phyloP scores from a whole-genome alignment of 805 yeast species.

The Ogataea ganodermae region DNA sequence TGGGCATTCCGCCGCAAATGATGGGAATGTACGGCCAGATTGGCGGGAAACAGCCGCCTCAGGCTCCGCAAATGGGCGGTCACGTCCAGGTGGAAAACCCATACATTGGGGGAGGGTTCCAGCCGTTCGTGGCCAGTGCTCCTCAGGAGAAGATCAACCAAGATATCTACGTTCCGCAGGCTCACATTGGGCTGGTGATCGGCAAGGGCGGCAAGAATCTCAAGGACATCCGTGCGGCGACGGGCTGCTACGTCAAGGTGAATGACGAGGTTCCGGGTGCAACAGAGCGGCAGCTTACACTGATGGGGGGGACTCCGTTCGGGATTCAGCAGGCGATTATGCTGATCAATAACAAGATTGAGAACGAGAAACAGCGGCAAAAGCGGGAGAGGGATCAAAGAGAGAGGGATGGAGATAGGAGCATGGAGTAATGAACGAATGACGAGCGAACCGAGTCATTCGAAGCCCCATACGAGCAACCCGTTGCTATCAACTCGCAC shows the following conservation, averaged over 20 bases:
- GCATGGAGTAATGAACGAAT: neutral
- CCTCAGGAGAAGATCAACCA: constrained; percentile 57
- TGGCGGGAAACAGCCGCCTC: constrained; percentile 15
- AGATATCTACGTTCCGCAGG: constrained; percentile 74
- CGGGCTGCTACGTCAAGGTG: constrained; percentile 76
- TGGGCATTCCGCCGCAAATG: constrained; percentile 31
- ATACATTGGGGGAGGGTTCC: neutral
- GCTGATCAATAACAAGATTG: constrained; percentile 71
- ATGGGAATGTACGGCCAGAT: constrained; percentile 28
- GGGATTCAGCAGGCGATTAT: constrained; percentile 73
- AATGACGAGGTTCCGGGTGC: constrained; percentile 58
- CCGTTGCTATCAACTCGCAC: neutral
- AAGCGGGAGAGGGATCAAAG: constrained; percentile 24
- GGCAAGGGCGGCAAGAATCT: constrained; percentile 86
- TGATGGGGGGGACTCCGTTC: constrained; percentile 61
- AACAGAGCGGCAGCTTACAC: constrained; percentile 62
- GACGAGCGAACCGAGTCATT: neutral
- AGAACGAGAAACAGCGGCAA: constrained; percentile 52
- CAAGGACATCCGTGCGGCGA: constrained; percentile 69
- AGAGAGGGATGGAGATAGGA: constrained; percentile 7
- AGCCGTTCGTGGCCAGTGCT: constrained; percentile 11
- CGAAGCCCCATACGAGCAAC: neutral
- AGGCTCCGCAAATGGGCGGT: constrained; percentile 10
- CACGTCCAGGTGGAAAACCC: neutral
- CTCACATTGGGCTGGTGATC: constrained; percentile 79